These are phyloP conservation scores for Naegleria lovaniensis DNA, from an alignment of 208 protist genomes.

Conservation along the genomic window DNA sequence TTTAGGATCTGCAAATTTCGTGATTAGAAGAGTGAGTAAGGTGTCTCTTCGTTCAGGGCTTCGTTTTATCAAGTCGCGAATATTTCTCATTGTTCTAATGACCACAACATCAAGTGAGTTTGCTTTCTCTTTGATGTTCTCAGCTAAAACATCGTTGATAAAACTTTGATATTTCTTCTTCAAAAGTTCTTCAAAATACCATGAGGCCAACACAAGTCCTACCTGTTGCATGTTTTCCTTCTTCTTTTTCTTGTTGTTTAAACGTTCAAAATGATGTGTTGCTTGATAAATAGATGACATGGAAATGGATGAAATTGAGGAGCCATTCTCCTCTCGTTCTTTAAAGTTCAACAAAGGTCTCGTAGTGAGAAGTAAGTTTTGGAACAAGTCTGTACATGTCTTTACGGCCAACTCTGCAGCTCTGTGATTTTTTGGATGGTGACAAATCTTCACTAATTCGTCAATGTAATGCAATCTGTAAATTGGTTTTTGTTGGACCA, in stretches of 20 bases:
- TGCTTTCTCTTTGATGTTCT: neutral
- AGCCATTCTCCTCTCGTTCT: neutral
- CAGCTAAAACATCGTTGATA: neutral
- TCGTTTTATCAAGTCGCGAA: neutral
- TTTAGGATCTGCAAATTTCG: neutral
- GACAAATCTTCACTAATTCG: neutral
- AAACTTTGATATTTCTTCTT: neutral
- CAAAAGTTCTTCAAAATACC: neutral
- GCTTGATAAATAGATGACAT: neutral
- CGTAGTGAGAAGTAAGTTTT: neutral
- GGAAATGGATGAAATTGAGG: neutral
- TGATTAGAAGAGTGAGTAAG: neutral
- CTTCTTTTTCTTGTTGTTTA: neutral
- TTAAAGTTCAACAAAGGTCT: neutral
- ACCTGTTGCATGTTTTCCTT: neutral
- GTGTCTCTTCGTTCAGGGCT: neutral
- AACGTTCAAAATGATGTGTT: neutral
- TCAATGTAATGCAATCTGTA: neutral
- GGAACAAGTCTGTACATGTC: neutral
- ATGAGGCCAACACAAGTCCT: neutral
- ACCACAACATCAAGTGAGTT: neutral
- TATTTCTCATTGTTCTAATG: neutral
- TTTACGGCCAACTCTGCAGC: neutral
- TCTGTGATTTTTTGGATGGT: neutral
- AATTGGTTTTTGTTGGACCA: neutral